phyloP scores from a whole-genome alignment of 78 protist genomes.

The Pigoraptor vietnamica region DNA sequence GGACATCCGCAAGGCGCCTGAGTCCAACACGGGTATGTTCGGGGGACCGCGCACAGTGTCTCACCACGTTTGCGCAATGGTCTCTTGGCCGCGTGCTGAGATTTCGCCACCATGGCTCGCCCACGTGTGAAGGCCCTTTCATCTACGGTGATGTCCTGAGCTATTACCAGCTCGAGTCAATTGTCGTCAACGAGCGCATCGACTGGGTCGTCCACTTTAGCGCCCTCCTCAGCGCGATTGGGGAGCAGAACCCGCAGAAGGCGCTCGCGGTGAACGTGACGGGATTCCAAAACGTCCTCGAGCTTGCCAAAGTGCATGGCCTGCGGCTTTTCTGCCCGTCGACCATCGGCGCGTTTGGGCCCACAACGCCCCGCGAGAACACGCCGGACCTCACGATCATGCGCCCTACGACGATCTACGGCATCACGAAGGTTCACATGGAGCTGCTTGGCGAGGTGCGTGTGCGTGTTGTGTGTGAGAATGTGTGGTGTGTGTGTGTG shows the following conservation, averaged over 20 bases:
- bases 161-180: not conserved
- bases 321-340: slow-evolving; percentile 46
- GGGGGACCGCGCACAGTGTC: not conserved
- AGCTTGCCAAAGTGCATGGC: slow-evolving; percentile 15
- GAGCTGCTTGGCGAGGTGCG: slow-evolving; percentile 46
- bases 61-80: not conserved
- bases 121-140: slow-evolving; percentile 46
- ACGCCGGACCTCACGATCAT: slow-evolving; percentile 54
- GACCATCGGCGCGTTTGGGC: slow-evolving; percentile 70
- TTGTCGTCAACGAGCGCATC: slow-evolving; percentile 32
- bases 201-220: slow-evolving; percentile 40
- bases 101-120: not conserved
- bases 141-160: slow-evolving; percentile 29
- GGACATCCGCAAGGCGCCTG: slow-evolving; percentile 17
- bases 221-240: slow-evolving; percentile 48
- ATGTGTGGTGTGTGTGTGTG: not conserved
- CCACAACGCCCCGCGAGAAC: slow-evolving; percentile 22
- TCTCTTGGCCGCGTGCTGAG: not conserved
- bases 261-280: slow-evolving; percentile 43
- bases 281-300: slow-evolving; percentile 51
- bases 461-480: not conserved
- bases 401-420: slow-evolving; percentile 70
- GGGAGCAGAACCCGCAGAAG: slow-evolving; percentile 46
- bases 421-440: slow-evolving; percentile 56
- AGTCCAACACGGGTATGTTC: not conserved